These are phyloP conservation scores for Trichothecium sympodiale DNA, from an alignment of 2,329 filamentous ascomycete genomes.

Conservation along the genomic window DNA sequence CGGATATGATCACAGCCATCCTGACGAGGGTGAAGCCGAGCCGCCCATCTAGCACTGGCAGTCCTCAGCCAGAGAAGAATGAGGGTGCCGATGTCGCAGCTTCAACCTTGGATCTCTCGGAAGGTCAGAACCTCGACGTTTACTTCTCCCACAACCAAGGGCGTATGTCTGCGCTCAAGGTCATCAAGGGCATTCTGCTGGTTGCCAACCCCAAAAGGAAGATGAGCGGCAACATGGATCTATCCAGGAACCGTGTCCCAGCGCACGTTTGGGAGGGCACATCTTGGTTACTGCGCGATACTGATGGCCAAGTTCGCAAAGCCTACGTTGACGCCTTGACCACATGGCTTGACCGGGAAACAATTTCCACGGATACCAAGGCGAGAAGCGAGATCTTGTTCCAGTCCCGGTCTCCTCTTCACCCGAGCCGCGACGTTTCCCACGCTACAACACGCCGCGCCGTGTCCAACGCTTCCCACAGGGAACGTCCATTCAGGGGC, in stretches of 20 bases:
- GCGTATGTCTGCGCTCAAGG: constrained; percentile 57
- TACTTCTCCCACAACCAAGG: constrained; percentile 43
- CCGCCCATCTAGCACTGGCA: constrained; percentile 28
- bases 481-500: constrained; percentile 41
- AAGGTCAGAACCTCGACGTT: constrained; percentile 36
- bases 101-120: constrained; percentile 26
- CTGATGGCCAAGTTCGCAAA: constrained; percentile 65
- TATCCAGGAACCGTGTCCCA: constrained; percentile 64
- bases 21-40: constrained; percentile 65
- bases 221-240: constrained; percentile 45
- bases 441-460: constrained; percentile 43
- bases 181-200: constrained; percentile 71
- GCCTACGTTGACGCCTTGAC: constrained; percentile 77
- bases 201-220: constrained; percentile 64
- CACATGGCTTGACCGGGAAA: constrained; percentile 78
- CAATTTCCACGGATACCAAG: constrained; percentile 52
- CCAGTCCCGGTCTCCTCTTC: constrained; percentile 30
- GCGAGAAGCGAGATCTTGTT: constrained; percentile 45
- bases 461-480: constrained; percentile 54
- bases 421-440: constrained; percentile 27
- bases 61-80: constrained; percentile 36
- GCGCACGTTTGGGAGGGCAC: constrained; percentile 92
- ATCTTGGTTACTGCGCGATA: constrained; percentile 80
- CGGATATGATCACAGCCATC: constrained; percentile 83
- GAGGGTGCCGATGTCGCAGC: constrained; percentile 16